Evolutionary conservation across 768 basidiomycete species (phyloP).

Genomic region (Dacryopinax primogenitus): DNA sequence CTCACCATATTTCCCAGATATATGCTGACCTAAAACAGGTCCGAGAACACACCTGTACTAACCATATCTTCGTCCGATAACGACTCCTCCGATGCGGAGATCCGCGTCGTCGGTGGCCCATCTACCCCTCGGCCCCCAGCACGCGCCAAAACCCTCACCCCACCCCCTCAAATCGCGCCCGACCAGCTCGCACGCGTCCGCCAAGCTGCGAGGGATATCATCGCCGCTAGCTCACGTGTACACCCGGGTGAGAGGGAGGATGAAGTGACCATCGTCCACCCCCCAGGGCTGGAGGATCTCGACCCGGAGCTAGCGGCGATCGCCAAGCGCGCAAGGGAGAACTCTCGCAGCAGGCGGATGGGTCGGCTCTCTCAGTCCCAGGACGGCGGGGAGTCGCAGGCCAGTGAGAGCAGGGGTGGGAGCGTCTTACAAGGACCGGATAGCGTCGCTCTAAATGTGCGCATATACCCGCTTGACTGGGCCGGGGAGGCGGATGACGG

Average conservation of each 20-base stretch:
- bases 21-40: not conserved
- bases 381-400: not conserved
- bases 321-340: not conserved
- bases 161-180: not conserved
- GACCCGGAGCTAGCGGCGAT: slow-evolving; percentile 1
- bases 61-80: not conserved
- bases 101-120: not conserved
- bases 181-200: not conserved
- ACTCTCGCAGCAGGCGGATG: not conserved
- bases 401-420: no score
- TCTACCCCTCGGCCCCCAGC: not conserved
- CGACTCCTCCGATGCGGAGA: not conserved
- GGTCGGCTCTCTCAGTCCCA: not conserved
- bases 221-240: not conserved
- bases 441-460: not conserved
- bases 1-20: not conserved
- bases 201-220: not conserved
- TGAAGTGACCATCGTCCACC: not conserved
- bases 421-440: not conserved
- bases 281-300: not conserved
- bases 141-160: not conserved
- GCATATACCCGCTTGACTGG: not conserved
- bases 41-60: not conserved
- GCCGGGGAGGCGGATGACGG: not conserved
- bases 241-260: not conserved